Base-by-base conservation (phyloP, 352 stramenopile genomes). In the Phytopythium helicoides region DNA sequence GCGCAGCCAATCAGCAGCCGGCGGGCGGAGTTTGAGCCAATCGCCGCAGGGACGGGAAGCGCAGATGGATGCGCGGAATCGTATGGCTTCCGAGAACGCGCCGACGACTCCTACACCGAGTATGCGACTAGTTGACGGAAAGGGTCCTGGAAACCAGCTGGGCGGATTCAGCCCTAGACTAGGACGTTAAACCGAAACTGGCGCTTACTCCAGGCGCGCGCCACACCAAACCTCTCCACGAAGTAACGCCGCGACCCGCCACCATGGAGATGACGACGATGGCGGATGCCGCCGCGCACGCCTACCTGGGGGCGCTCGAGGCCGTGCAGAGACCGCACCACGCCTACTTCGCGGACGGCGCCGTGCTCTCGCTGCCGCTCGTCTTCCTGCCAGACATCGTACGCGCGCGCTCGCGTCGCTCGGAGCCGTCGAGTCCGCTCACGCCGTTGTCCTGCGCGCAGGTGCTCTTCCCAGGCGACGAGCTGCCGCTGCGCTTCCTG, bases 401-500 rank as follows among this genome's bases (percentile, higher is more conserved):
- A 66, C 37, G 71, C 68, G 12, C n/a, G n/a, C n/a, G n/a, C n/a
- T n/a, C n/a, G n/a, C n/a, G n/a, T 33, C 9, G 28, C 28, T 33
- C 28, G 28, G 28, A 5, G 28, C 5, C 23, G 28, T 25, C 3
- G 23, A 16, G 25, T 18, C 15, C 23, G 35, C 12, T 4, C 6
- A 35, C 41, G 12, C 22, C 8, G 14, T 56, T n/a, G 18, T 6
- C 1, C 26, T 14, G 5, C 15, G 38, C 2, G 35, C 48, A 94
- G 82, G 77, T 94, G 50, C 68, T 94, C 18, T 94, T 94, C 56
- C 85, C 85, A 16, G 82, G 84, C 12, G 82, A 92, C 34, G 76
- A 87, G 51, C 54, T 94, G 3, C 82, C 85, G 19, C 54, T 94
- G 59, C 72, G 85, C 6, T 68, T 92, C 73, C 68, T 94, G 2